Evolutionary conservation across 1,284 basidiomycete species (phyloP), one percentile per base, ranked within the genome.

Genomic region (Ganoderma lingzhi): DNA sequence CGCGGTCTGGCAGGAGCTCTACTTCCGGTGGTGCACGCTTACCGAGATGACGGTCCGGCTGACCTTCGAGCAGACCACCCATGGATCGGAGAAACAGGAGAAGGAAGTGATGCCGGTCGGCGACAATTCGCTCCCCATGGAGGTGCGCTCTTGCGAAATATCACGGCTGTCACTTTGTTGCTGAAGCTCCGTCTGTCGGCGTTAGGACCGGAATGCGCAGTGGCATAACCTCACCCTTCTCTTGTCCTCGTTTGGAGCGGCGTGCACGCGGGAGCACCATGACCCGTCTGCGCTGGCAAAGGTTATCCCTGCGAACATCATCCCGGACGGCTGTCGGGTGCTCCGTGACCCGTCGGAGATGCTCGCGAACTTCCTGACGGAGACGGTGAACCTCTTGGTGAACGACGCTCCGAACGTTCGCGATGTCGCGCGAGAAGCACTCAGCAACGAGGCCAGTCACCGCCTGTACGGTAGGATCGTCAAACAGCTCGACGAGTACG

Each of bases 151-250:
- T 17, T 55, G 10, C 63, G 19, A 42, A 39, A 14, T 28, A 3
- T 17, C 15, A 14, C 23, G 39, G 39, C 23, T 8, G 39, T 42
- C 39, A 12, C 19, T 6, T 23, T 60, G 58, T 44, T 61, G 39
- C 59, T 61, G 37, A 61, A 44, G 15, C 10, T 30, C n/a, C 59
- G 41, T 15, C 3, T 6, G n/a, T n/a, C 23, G 35, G 15, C 23
- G 19, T 23, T 75, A 94, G 90, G 94, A 96, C 23, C 87, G 91
- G 71, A 88, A 90, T 55, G 87, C 86, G 53, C 90, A 96, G 74
- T 98, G 96, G 96, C 93, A 96, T 77, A 96, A 97, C 78, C 84
- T 96, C 30, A 92, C 94, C 0, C 83, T 95, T 37, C 95, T 94
- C 79, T 82, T 97, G 55, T 90, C 93, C 19, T 88, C 94, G 1